Conservation (phyloP, 1,284 basidiomycete species). For the Leccinum proliferum region DNA sequence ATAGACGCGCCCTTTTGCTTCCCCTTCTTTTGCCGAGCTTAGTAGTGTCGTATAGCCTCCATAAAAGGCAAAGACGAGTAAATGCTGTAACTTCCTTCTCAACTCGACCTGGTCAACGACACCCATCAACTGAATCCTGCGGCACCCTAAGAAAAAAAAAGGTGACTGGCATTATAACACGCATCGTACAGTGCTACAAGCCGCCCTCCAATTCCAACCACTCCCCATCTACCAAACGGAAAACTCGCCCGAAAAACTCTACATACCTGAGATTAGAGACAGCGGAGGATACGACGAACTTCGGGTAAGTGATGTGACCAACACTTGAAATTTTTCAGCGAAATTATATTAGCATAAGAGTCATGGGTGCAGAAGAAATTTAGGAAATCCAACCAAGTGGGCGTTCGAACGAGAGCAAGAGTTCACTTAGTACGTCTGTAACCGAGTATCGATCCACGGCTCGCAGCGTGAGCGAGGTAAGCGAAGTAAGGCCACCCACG, state of each 20-base stretch:
- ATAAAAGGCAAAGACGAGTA: too few relatives aligned
- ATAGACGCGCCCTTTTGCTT: too few relatives aligned
- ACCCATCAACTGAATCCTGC: too few relatives aligned
- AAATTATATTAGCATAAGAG: neutral
- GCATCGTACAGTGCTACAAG: too few relatives aligned
- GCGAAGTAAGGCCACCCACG: constrained; percentile 3
- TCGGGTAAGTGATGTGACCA: neutral
- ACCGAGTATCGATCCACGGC: neutral
- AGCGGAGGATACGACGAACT: neutral
- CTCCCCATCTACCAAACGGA: constrained; percentile 7
- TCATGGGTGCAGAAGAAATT: neutral
- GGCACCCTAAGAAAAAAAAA: too few relatives aligned
- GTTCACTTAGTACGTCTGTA: constrained; percentile 5
- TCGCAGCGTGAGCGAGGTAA: constrained; percentile 11
- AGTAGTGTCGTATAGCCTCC: too few relatives aligned
- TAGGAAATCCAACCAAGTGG: neutral
- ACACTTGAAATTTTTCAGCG: neutral
- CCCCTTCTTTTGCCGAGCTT: too few relatives aligned
- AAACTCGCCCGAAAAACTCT: neutral
- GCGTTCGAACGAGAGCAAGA: neutral
- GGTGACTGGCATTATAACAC: too few relatives aligned
- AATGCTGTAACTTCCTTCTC: too few relatives aligned
- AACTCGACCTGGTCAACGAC: too few relatives aligned
- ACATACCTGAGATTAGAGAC: constrained; percentile 1
- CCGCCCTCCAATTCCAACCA: constrained; percentile 1